Percentiles rank a stretch among this genome's conserved stretches.
These are phyloP conservation scores for Umbelopsis ramanniana DNA, from an alignment of 192 early-diverging fungal genomes.

Conservation along the genomic window DNA sequence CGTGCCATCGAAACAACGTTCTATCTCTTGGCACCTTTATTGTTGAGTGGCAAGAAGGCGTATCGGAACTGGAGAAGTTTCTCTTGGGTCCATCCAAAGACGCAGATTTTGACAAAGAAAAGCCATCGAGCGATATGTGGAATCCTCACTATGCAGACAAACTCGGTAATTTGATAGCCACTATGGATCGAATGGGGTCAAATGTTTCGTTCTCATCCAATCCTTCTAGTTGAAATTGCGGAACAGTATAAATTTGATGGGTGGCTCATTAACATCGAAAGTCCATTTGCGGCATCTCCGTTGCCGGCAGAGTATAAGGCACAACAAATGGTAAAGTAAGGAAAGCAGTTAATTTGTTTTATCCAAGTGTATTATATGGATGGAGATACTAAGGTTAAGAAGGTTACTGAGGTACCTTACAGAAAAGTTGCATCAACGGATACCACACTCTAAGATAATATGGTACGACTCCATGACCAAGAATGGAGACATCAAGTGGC, in stretches of 20 bases:
- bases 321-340: constrained; percentile 31
- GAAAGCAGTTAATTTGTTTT: not conserved
- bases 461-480: constrained; percentile 70
- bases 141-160: constrained; percentile 59
- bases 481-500: constrained; percentile 58
- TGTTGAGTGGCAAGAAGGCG: constrained; percentile 56
- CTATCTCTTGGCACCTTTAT: constrained; percentile 63
- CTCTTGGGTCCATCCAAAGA: constrained; percentile 47
- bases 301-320: constrained; percentile 29
- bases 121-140: constrained; percentile 43
- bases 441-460: constrained; percentile 54
- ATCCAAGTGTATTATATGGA: constrained; percentile 15
- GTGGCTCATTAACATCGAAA: constrained; percentile 71
- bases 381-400: constrained; percentile 29
- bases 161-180: constrained; percentile 40
- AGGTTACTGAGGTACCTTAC: constrained; percentile 51
- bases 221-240: constrained; percentile 52
- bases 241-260: constrained; percentile 71
- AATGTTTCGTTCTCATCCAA: not conserved
- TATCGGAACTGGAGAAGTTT: constrained; percentile 56
- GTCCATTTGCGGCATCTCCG: constrained; percentile 40
- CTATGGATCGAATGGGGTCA: not conserved
- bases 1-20: constrained; percentile 65
- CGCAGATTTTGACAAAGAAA: constrained; percentile 21
- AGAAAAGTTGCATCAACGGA: constrained; percentile 45